phyloP scores from a whole-genome alignment of 2,329 filamentous ascomycete species.

The Scedosporium apiospermum region DNA sequence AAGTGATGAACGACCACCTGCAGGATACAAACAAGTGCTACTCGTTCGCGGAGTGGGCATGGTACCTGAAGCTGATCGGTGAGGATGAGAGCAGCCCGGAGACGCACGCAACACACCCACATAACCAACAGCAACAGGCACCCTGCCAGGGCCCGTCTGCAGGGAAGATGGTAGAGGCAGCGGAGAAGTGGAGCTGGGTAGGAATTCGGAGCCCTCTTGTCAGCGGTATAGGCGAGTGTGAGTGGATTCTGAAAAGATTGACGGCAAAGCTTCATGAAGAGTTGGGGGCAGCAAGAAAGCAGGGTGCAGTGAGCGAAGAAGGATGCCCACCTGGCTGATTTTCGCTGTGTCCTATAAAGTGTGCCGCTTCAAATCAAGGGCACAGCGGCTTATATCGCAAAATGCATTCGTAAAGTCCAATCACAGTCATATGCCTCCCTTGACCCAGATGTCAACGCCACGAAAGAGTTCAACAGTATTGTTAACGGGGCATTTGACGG shows the following conservation, averaged over 20 bases:
- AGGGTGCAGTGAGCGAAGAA: not conserved
- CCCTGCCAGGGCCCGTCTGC: not conserved
- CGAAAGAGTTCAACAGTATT: no score
- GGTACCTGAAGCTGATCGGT: constrained; percentile 70
- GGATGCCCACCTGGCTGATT: no score
- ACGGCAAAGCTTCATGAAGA: not conserved
- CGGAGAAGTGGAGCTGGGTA: not conserved
- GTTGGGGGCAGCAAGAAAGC: not conserved
- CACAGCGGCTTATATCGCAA: no score
- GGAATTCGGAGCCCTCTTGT: not conserved
- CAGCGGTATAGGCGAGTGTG: not conserved
- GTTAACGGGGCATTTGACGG: no score
- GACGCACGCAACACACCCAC: constrained; percentile 25
- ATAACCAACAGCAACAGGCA: constrained; percentile 28
- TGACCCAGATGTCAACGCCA: no score
- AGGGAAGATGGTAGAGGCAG: not conserved
- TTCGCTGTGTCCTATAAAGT: no score
- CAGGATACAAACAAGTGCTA: constrained; percentile 52
- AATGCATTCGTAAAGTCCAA: no score
- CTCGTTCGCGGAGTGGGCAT: constrained; percentile 76
- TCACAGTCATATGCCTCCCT: no score
- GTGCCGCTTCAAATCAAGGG: no score
- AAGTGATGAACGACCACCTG: constrained; percentile 51
- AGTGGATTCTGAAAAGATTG: not conserved
- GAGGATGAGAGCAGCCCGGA: constrained; percentile 37